Evolutionary conservation across 352 stramenopile genomes (phyloP).

Genomic region (Pythium sukuiense): DNA sequence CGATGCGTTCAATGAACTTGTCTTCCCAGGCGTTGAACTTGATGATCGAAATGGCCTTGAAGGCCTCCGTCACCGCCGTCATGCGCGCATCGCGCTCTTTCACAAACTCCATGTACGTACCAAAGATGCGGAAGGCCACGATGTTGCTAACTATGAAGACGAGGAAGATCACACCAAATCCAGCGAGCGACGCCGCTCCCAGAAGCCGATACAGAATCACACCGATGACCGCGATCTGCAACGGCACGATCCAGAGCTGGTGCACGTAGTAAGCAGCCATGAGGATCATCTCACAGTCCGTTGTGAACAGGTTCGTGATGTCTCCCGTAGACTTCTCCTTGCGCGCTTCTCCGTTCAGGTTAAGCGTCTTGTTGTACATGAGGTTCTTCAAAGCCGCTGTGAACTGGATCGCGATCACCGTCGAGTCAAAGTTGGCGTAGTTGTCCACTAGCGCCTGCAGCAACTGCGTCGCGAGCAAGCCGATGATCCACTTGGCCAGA

Average conservation of each 20-base stretch:
- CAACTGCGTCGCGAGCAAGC: constrained; percentile 47
- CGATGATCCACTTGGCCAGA: constrained; percentile 35
- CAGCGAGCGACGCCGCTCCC: constrained; percentile 41
- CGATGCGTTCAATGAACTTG: constrained; percentile 76
- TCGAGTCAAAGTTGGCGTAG: constrained; percentile 43
- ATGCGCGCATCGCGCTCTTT: constrained; percentile 35
- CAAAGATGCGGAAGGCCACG: constrained; percentile 33
- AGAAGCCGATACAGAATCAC: constrained; percentile 48
- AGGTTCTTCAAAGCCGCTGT: constrained; percentile 45
- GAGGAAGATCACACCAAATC: constrained; percentile 45
- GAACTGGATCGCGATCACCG: constrained; percentile 59
- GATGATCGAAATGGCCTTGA: constrained; percentile 86
- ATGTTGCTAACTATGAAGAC: constrained; percentile 42
- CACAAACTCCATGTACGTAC: constrained; percentile 7
- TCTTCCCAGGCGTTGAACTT: constrained; percentile 92
- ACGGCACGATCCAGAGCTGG: constrained; percentile 58
- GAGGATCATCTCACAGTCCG: constrained; percentile 46
- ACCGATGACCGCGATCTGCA: constrained; percentile 49
- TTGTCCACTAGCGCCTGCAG: constrained; percentile 55
- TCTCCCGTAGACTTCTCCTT: constrained; percentile 53
- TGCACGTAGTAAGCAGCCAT: constrained; percentile 49
- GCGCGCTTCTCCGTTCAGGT: constrained; percentile 41
- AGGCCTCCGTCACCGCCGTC: constrained; percentile 49
- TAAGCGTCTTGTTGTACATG: constrained; percentile 54
- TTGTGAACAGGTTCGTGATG: constrained; percentile 64